Percentiles rank a stretch among this genome's conserved stretches.
Evolutionary conservation across 2,329 filamentous ascomycete genomes (phyloP).

Genomic region (Clonostachys chloroleuca): DNA sequence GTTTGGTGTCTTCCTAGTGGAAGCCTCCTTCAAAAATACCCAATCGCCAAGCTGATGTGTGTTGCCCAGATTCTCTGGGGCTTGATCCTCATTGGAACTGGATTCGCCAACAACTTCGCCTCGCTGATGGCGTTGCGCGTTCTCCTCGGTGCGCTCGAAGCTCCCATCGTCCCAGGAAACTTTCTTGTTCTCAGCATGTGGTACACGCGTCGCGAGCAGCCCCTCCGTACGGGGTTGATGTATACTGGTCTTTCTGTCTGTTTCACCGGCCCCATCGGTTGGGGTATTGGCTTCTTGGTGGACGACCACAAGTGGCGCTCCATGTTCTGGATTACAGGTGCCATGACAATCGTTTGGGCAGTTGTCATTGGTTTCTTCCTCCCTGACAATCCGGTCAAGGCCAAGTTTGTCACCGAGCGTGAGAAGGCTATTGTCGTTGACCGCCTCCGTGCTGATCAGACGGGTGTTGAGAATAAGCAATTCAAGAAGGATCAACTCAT

Average conservation of each 20-base stretch:
- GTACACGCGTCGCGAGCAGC: constrained; percentile 2
- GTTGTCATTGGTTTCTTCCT: constrained; percentile 48
- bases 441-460: constrained; percentile 42
- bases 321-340: constrained; percentile 15
- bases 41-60: not conserved
- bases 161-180: constrained; percentile 4
- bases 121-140: not conserved
- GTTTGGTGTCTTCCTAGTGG: not conserved
- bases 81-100: not conserved
- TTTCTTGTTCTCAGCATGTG: constrained; percentile 13
- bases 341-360: constrained; percentile 35
- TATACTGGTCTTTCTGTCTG: constrained; percentile 12
- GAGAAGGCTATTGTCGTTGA: constrained; percentile 44
- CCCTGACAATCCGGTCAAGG: constrained; percentile 45
- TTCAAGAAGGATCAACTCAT: constrained; percentile 38
- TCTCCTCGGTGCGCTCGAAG: not conserved
- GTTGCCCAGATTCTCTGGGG: constrained; percentile 1
- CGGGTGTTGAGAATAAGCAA: constrained; percentile 43
- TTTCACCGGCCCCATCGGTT: constrained; percentile 11
- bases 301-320: constrained; percentile 8
- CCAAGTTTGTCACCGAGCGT: constrained; percentile 37
- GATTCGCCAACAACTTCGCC: constrained; percentile 1
- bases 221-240: constrained; percentile 12
- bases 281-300: constrained; percentile 8
- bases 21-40: constrained; percentile 1